These are phyloP conservation scores for Fusarium buharicum DNA, from an alignment of 2,329 filamentous ascomycete species.

Conservation along the genomic window DNA sequence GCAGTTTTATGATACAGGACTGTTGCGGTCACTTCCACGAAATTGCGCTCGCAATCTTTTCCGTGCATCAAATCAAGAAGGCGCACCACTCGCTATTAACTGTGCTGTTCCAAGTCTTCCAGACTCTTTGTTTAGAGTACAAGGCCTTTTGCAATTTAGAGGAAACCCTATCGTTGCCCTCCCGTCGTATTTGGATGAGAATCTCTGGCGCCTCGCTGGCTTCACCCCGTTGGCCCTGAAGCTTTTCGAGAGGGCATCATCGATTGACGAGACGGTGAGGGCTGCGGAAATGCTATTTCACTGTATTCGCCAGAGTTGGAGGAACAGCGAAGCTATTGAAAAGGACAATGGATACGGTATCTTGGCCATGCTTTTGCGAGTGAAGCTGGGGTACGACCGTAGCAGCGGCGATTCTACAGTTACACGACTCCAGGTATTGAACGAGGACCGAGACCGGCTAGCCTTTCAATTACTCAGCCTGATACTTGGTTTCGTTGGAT, in stretches of 20 bases:
- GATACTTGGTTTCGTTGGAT: slow-evolving; percentile 88
- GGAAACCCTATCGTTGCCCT: slow-evolving; percentile 84
- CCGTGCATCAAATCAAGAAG: slow-evolving; percentile 56
- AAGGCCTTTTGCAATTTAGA: slow-evolving; percentile 83
- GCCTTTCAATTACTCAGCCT: slow-evolving; percentile 75
- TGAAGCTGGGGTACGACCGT: slow-evolving; percentile 74
- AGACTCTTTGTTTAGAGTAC: slow-evolving; percentile 82
- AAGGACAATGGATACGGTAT: slow-evolving; percentile 94
- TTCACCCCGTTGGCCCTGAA: slow-evolving; percentile 88
- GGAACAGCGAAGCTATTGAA: slow-evolving; percentile 98
- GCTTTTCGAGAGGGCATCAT: slow-evolving; percentile 80
- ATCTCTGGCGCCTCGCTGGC: slow-evolving; percentile 91
- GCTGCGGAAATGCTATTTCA: slow-evolving; percentile 86
- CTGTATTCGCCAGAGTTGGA: slow-evolving; percentile 90
- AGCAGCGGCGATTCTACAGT: slow-evolving; percentile 47
- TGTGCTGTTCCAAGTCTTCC: slow-evolving; percentile 87
- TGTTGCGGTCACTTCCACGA: slow-evolving; percentile 80
- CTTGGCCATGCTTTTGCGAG: slow-evolving; percentile 81
- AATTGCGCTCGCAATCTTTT: slow-evolving; percentile 71
- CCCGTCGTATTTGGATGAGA: slow-evolving; percentile 89
- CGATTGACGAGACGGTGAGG: slow-evolving; percentile 75
- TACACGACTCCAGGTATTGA: slow-evolving; percentile 58
- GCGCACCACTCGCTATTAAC: slow-evolving; percentile 86
- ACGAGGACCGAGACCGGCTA: slow-evolving; percentile 65
- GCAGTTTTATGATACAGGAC: slow-evolving; percentile 77